Evolutionary conservation across 2,329 filamentous ascomycete species (phyloP), one percentile per base, ranked within the genome.

Genomic region (Stagonosporopsis rhizophila): DNA sequence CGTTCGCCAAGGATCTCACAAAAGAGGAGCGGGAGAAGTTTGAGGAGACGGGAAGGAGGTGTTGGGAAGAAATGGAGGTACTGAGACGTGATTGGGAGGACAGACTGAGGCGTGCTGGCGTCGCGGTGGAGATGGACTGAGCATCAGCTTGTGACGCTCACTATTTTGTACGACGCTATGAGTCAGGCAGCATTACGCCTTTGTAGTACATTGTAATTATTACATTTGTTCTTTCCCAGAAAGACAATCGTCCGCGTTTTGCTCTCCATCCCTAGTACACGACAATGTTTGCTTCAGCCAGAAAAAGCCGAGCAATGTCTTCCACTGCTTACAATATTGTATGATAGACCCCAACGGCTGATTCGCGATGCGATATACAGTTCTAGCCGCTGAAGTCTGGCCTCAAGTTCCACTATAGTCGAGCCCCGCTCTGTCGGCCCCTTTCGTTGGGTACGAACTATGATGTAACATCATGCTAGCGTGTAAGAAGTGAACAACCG

Each of bases 61-160:
- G 82, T 61, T 94, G 90, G 90, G 80, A 71, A 58, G 81, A 86
- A 75, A 88, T 95, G 83, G 91, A 95, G 80, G 80, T 79, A 63
- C 73, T 96, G 78, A 82, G 92, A 65, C 73, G 71, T 23, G 79
- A 84, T 66, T 92, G 88, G 92, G 80, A 82, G 62, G 62, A 61
- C 38, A 75, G 74, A 52, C 65, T 81, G 30, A 73, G 72, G 17
- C 59, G 56, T 15, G 72, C 69, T 22, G 69, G 70, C 30, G 77
- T 77, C 68, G 79, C 68, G 70, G 59, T 70, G n/a, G 59, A 66
- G 41, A 70, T 74, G 69, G 66, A 65, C 15, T 68, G 49, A 44
- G 40, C 11, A 12, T 25, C 34, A 12, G 19, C 30, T 27, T 27
- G 27, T 9, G 2, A 14, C 4, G 17, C 17, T 22, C 15, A 25